Evolutionary conservation across 2,329 filamentous ascomycete species (phyloP).

Genomic region (Lachnellula hyalina): DNA sequence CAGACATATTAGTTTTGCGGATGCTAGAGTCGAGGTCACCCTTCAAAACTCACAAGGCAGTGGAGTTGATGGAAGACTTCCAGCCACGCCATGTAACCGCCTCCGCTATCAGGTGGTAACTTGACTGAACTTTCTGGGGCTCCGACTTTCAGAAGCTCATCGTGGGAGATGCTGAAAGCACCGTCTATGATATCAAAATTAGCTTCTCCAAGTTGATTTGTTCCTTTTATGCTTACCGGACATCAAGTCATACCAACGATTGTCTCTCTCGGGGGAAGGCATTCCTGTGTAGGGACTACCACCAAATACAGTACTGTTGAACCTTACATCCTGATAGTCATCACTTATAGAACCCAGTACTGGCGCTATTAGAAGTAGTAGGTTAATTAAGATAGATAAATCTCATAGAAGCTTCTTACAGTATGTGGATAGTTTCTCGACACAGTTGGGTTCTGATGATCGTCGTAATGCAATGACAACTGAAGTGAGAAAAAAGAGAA

Average conservation of each 20-base stretch:
- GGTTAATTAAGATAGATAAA: background rate
- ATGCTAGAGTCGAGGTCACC: background rate
- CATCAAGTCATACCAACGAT: background rate
- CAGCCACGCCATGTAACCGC: background rate
- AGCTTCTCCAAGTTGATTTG: background rate
- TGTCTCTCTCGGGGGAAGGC: background rate
- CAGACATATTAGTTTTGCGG: background rate
- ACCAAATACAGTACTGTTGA: background rate
- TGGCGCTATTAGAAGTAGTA: background rate
- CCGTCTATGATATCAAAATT: background rate
- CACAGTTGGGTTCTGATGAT: background rate
- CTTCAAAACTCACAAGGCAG: background rate
- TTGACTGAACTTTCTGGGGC: background rate
- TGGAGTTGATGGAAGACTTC: conserved; percentile 4
- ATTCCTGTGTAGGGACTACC: background rate
- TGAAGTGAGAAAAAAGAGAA: background rate
- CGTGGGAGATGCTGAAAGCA: background rate
- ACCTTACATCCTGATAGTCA: background rate
- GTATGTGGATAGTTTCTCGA: background rate
- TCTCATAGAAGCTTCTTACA: background rate
- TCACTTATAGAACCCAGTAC: background rate
- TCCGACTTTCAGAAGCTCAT: background rate
- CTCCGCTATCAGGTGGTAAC: background rate
- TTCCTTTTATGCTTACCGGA: background rate
- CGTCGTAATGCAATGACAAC: background rate